Evolutionary conservation across 2,329 filamentous ascomycete species (phyloP), one percentile per base, ranked within the genome.

Genomic region (Curvularia spicifera): DNA sequence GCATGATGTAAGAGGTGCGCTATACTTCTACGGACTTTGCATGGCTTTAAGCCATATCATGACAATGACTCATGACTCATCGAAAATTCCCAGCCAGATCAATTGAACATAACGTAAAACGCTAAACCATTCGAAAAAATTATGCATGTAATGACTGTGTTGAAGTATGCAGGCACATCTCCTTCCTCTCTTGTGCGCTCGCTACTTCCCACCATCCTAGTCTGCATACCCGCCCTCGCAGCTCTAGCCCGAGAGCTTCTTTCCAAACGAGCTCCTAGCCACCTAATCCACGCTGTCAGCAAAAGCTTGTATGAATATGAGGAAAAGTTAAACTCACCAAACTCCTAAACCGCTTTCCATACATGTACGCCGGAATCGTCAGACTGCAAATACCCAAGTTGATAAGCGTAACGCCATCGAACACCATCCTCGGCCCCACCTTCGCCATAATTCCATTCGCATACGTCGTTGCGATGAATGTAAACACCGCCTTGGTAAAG

Each of bases 381-480:
- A 91, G 73, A 43, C 89, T 73, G 74, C 92, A 96, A 46, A 96
- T 81, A 1, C 60, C 83, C 85, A 12, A 92, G 81, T 80, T 97
- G 90, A 51, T 95, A 85, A 50, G 84, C 87, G 18, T 86, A 53
- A 97, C 85, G n/a, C 85, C 83, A 56, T 89, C 83, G 76, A 97
- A 94, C 0, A 85, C 79, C 42, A 83, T 82, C 55, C 86, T 84
- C 13, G 88, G 86, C 1, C 87, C 88, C 18, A 74, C 66, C 1
- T 55, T 57, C n/a, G 65, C 62, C 63, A 37, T 89, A 82, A 46
- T 96, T 79, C 93, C 93, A 96, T 64, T 92, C 81, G 72, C 91
- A 93, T 7, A 92, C 89, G 71, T 86, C 87, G 76, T 89, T 91
- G 0, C 93, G 93, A 63, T 95, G 26, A 79, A 75, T 1, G 73